Base-by-base conservation (phyloP, 148 eudicot genomes). In the Arbutus unedo region DNA sequence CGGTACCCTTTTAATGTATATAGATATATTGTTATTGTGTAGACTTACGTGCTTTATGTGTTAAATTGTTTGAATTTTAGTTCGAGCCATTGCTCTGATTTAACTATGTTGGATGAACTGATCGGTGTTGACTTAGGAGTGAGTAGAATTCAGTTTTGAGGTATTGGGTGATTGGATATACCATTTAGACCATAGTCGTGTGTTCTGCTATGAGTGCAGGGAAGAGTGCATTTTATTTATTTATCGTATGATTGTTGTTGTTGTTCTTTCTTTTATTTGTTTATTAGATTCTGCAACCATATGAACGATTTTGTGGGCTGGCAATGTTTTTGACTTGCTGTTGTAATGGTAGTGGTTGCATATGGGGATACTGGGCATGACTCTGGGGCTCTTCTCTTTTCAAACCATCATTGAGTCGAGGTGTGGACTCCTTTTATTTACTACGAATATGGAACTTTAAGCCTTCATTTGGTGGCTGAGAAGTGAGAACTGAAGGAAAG, bases 1-100 rank as follows among this genome's bases (percentile, higher is more conserved):
- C 47, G 97, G 97, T 93, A 91, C 23, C 51, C n/a, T 83, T 23
- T 25, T 41, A 14, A 15, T 11, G 38, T 8, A 19, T 45, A 60
- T 54, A 19, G n/a, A 76, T 45, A 13, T 82, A 71, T 4, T 25
- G 43, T 21, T 70, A 31, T 31, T 31, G 38, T 31, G 38, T 31
- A 31, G 38, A 31, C 38, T 31, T 31, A 18, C 18, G 25, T 31
- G 55, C n/a, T 55, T 16, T 66, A 80, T 79, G 11, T 48, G 72
- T 50, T 3, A 1, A 48, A 18, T 66, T 41, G 19, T 68, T 68
- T 41, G 74, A 5, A 8, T n/a, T 79, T 44, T 67, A 51, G 41
- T 66, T 56, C 51, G 21, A 48, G 82, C 16, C 25, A 11, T 81
- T 57, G 19, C 19, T 23, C 16, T 54, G 47, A 54, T 53, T 72